A percentile compares a stretch with the other conserved stretches of the same genome.
Evolutionary conservation across 169 alveolate species (phyloP).

Genomic region (Eimeria necatrix): DNA sequence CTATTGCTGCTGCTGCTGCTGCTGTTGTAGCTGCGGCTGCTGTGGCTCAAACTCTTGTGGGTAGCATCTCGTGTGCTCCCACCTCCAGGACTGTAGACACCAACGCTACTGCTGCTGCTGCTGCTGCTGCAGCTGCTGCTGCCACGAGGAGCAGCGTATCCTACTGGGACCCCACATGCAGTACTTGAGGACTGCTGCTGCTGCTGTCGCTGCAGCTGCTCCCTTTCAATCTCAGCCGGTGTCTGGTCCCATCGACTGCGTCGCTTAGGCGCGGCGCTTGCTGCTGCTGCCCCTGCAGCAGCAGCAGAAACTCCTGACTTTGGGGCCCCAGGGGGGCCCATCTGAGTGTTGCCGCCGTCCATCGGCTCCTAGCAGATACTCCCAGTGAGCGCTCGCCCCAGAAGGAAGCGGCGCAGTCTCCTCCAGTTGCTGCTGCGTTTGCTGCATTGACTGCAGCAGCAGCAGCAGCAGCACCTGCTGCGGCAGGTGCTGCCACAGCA

Average conservation of each 20-base stretch:
- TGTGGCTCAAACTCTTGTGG: neutral
- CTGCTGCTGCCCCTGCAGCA: constrained; percentile 19
- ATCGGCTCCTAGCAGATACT: neutral
- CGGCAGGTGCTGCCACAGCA: neutral
- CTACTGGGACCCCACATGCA: neutral
- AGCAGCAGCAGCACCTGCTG: constrained; percentile 24
- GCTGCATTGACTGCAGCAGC: constrained; percentile 26
- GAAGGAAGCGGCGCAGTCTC: neutral
- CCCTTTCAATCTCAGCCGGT: neutral
- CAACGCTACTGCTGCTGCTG: constrained; percentile 43
- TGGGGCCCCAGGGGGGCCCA: constrained; percentile 26
- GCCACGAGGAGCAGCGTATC: neutral
- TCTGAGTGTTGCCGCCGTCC: neutral
- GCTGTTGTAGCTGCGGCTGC: constrained; percentile 23
- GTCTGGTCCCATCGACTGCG: constrained; percentile 39
- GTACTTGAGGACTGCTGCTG: neutral
- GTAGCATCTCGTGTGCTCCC: neutral
- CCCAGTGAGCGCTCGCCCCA: neutral
- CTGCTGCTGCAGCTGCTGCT: neutral
- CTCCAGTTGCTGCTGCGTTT: constrained; percentile 3
- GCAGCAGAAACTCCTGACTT: neutral
- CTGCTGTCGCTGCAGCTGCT: neutral
- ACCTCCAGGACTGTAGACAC: neutral
- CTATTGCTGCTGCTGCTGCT: neutral
- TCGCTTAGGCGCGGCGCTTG: neutral